Percentiles rank a stretch among this genome's conserved stretches.
phyloP scores from a whole-genome alignment of 352 stramenopile species.

The Pythium biforme region DNA sequence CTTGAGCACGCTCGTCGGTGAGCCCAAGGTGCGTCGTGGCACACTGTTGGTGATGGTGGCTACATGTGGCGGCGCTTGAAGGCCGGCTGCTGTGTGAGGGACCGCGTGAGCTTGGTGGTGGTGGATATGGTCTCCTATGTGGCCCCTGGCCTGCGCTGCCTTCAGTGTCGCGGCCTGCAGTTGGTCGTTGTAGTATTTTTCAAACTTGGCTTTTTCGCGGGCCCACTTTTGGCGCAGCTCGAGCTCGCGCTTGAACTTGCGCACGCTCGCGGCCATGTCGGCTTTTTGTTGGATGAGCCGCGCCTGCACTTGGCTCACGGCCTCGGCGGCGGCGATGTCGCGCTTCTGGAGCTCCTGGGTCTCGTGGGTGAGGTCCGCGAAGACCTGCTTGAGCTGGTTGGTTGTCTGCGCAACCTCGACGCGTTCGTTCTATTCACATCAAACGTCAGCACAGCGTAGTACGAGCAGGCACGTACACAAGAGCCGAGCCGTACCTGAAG shows the following conservation, averaged over 20 bases:
- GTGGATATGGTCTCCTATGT: background rate
- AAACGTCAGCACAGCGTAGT: background rate
- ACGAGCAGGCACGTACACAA: no score
- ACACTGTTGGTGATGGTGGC: background rate
- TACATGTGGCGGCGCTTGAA: background rate
- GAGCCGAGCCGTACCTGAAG: constrained; percentile 52
- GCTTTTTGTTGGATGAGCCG: constrained; percentile 64
- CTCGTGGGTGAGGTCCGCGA: constrained; percentile 56
- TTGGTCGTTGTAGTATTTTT: constrained; percentile 84
- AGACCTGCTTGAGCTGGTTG: constrained; percentile 63
- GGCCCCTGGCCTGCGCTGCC: background rate
- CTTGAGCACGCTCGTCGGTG: constrained; percentile 14
- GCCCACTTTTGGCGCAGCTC: constrained; percentile 74
- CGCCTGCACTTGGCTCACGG: constrained; percentile 69
- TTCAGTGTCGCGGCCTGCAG: constrained; percentile 30
- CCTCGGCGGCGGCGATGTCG: constrained; percentile 67
- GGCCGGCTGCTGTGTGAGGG: no score
- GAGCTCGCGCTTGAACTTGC: constrained; percentile 68
- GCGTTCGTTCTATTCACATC: constrained; percentile 40
- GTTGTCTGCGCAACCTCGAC: constrained; percentile 47
- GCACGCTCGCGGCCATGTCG: constrained; percentile 58
- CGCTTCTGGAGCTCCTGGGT: constrained; percentile 79
- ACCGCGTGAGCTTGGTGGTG: no score
- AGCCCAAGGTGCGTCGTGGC: background rate
- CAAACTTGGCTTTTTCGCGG: constrained; percentile 79